These are phyloP conservation scores for Bruguiera gymnorhiza DNA, from an alignment of 345 rosid species.

Conservation along the genomic window DNA sequence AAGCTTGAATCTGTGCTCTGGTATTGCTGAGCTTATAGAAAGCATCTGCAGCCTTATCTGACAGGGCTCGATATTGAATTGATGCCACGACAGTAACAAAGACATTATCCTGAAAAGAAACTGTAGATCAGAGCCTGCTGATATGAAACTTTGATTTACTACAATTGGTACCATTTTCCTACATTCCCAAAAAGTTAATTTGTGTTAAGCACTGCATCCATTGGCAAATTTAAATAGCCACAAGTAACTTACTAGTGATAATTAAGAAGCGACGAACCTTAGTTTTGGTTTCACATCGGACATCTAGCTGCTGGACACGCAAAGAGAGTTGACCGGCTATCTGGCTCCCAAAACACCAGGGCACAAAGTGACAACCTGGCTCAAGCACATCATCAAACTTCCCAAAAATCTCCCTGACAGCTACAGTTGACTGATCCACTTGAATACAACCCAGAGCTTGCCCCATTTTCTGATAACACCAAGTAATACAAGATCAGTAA, in stretches of 20 bases:
- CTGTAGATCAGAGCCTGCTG: not conserved
- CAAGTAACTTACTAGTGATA: not conserved
- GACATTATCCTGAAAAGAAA: not conserved
- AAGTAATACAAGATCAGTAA: not conserved
- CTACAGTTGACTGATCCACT: conserved; percentile 79
- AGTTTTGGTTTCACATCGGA: conserved; percentile 86
- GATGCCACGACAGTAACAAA: conserved; percentile 1
- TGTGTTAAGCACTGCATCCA: not conserved
- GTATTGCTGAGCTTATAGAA: conserved; percentile 27
- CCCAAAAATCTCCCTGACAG: conserved; percentile 65
- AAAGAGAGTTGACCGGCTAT: conserved; percentile 66
- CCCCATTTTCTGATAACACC: conserved; percentile 42
- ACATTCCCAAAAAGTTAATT: no score
- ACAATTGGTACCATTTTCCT: no score
- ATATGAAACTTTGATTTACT: not conserved
- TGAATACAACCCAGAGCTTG: conserved; percentile 59
- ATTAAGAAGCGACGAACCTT: conserved; percentile 41
- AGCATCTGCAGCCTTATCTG: not conserved
- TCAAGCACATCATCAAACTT: conserved; percentile 67
- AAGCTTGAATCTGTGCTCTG: conserved; percentile 28
- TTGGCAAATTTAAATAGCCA: not conserved
- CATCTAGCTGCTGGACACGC: conserved; percentile 82
- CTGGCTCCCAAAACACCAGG: conserved; percentile 76
- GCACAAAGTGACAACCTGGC: conserved; percentile 81
- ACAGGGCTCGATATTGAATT: not conserved